Percentiles rank a stretch among this genome's conserved stretches.
phyloP scores from a whole-genome alignment of 495 filamentous ascomycete genomes.

The Wilcoxina mikolae region DNA sequence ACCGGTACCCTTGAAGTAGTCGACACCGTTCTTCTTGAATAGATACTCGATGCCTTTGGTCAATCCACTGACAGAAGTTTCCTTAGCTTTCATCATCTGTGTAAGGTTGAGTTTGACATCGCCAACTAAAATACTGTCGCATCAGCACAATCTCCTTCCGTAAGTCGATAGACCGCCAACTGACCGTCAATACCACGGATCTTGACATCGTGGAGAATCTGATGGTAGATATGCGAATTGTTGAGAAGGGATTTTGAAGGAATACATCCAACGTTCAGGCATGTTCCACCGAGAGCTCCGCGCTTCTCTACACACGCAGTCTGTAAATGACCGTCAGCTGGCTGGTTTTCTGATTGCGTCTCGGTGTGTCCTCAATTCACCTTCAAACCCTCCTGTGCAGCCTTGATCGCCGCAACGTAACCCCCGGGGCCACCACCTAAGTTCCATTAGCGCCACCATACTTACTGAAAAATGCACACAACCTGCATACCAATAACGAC shows the following conservation, averaged over 20 bases:
- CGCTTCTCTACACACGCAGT: constrained; percentile 98
- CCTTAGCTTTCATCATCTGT: constrained; percentile 97
- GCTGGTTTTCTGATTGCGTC: background rate
- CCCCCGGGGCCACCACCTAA: constrained; percentile 96
- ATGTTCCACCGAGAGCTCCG: constrained; percentile 85
- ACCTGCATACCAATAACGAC: constrained; percentile 26
- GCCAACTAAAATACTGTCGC: constrained; percentile 40
- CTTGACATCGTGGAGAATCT: constrained; percentile 92
- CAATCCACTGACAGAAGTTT: constrained; percentile 69
- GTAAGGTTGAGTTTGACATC: constrained; percentile 89
- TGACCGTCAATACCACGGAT: constrained; percentile 71
- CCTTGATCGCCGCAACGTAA: constrained; percentile 98
- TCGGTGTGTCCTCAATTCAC: constrained; percentile 34
- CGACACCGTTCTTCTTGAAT: constrained; percentile 96
- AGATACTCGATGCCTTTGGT: constrained; percentile 97
- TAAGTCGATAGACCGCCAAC: constrained; percentile 1
- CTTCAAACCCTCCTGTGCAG: constrained; percentile 94
- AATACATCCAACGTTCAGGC: constrained; percentile 97
- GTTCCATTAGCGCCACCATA: constrained; percentile 1
- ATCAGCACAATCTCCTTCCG: background rate
- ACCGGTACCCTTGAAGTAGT: constrained; percentile 87
- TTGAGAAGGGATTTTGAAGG: constrained; percentile 98
- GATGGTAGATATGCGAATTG: constrained; percentile 98
- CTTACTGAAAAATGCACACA: background rate
- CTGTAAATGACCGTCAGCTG: constrained; percentile 34